Evolutionary conservation across 148 eudicot species (phyloP), one percentile per base, ranked within the genome.

Genomic region (Drosera capensis): DNA sequence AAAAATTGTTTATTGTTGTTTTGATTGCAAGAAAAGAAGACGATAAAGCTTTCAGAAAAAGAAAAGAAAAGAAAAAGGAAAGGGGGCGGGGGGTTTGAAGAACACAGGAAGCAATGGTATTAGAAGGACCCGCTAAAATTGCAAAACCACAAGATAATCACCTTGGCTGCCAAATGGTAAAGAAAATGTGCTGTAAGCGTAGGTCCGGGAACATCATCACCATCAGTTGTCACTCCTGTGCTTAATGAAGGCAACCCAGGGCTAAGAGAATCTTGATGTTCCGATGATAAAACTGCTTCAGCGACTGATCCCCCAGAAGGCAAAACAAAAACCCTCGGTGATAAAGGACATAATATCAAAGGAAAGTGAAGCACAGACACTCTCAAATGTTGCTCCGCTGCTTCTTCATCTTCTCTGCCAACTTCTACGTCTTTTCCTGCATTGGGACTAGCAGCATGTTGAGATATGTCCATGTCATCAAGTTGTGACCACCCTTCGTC

Each of bases 241-340:
- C 85, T 84, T 53, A 84, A 20, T 25, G 97, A 71, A 48, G 97
- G 97, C 61, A 90, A 78, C 41, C 86, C 95, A 54, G 82, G 82
- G 70, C 97, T 78, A 56, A 90, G 68, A 28, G 87, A 80, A 71
- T 69, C 69, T 46, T 78, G 87, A 23, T 78, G 77, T 40, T 71
- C 65, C 54, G 67, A 19, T 22, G 93, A 80, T 60, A 90, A 61
- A 66, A 50, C 60, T 48, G 97, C 82, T 70, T 78, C 95, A 49
- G 85, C 83, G 63, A 80, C 68, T 54, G 86, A 80, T 64, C 95
- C 97, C 65, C 82, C 95, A 50, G 97, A 84, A 63, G 97, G 97
- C 39, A 90, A 67, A 57, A 90, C 85, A 46, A 90, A 90, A 30
- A 73, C 73, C 64, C 73, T 75, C 37, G 97, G 87, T 38, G 97